phyloP scores from a whole-genome alignment of 2,329 filamentous ascomycete genomes.

The Claviceps paspali region DNA sequence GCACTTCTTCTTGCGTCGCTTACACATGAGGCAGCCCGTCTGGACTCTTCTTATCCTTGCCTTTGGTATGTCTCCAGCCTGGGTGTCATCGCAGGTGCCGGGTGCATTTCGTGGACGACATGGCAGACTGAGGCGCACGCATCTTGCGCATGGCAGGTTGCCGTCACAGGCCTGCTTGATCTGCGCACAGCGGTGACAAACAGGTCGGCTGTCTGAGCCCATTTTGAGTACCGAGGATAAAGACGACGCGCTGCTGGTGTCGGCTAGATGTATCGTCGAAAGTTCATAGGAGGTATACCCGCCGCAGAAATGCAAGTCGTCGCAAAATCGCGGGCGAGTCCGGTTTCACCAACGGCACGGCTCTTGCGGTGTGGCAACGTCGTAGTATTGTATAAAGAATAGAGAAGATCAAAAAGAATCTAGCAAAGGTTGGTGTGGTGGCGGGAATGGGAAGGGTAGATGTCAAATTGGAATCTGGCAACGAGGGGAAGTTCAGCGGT shows the following conservation, averaged over 20 bases:
- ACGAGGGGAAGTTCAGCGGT: not conserved
- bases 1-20: conserved; percentile 32
- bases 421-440: no score
- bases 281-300: not conserved
- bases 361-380: no score
- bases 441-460: no score
- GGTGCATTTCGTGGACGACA: conserved; percentile 14
- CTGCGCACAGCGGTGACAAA: conserved; percentile 20
- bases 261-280: not conserved
- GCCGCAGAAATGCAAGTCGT: not conserved
- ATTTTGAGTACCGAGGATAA: no score
- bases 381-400: no score
- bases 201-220: conserved; percentile 15
- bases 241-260: not conserved
- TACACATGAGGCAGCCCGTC: conserved; percentile 29
- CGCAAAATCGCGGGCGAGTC: no score
- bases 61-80: conserved; percentile 14
- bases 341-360: no score
- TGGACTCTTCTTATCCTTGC: conserved; percentile 19
- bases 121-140: conserved; percentile 18
- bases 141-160: conserved; percentile 17
- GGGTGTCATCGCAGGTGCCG: conserved; percentile 4
- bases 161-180: conserved; percentile 22
- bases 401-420: no score
- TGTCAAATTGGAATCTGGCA: not conserved